Evolutionary conservation across 306 rosid species (phyloP).

Genomic region (Abrus pulchellus): DNA sequence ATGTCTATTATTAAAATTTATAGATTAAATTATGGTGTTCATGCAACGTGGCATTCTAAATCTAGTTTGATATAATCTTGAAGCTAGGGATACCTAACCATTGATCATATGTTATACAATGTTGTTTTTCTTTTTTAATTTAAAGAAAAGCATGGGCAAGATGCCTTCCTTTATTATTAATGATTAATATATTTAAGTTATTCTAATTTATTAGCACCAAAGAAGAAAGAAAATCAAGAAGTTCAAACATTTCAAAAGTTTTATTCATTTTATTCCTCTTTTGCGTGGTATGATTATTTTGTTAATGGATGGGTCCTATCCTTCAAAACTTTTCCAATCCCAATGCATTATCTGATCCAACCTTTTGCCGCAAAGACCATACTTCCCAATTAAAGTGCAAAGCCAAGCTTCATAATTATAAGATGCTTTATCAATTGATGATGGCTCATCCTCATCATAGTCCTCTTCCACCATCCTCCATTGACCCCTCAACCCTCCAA

Average conservation of each 20-base stretch:
- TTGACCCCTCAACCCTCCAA: constrained; percentile 23
- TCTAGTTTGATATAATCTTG: background rate
- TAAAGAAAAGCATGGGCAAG: background rate
- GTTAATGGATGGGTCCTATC: background rate
- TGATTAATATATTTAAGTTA: background rate
- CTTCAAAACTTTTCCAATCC: background rate
- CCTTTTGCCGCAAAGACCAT: constrained; percentile 16
- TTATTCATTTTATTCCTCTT: background rate
- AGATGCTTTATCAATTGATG: constrained; percentile 8
- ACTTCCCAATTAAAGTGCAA: constrained; percentile 1
- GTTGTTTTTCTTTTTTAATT: background rate
- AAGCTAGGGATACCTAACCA: background rate
- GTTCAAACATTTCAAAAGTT: background rate
- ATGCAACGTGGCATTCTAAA: background rate
- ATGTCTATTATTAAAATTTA: too few species aligned
- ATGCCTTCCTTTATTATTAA: background rate
- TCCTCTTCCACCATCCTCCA: constrained; percentile 12
- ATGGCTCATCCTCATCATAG: constrained; percentile 1
- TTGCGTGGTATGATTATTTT: background rate
- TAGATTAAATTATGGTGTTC: background rate
- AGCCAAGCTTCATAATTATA: background rate
- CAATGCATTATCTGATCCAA: constrained; percentile 2
- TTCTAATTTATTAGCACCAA: background rate
- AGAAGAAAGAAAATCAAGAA: constrained; percentile 5
- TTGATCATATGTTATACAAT: background rate